Percentiles rank a stretch among this genome's conserved stretches.
Conservation (phyloP, 148 eudicot species). For the Camellia granthamiana region DNA sequence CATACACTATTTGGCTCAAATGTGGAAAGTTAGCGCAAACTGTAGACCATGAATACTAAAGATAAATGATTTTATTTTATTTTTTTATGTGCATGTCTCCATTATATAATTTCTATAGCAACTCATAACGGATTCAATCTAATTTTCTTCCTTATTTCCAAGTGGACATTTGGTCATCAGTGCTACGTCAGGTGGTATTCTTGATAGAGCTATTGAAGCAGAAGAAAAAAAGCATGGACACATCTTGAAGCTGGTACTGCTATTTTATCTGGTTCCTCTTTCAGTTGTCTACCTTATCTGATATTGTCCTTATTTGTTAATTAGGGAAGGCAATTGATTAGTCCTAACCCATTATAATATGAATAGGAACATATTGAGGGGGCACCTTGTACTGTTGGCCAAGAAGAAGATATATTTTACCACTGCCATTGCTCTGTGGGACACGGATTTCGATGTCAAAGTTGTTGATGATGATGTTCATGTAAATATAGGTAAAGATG, state of each 20-base stretch:
- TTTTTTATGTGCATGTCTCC: background rate
- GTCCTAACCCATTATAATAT: constrained; percentile 11
- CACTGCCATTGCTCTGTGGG: constrained; percentile 77
- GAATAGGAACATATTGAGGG: constrained; percentile 75
- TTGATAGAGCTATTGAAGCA: constrained; percentile 83
- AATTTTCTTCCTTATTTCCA: constrained; percentile 6
- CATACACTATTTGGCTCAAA: background rate
- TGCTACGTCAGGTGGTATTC: constrained; percentile 82
- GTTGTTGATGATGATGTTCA: constrained; percentile 78
- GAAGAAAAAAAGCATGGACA: constrained; percentile 85
- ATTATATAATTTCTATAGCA: background rate
- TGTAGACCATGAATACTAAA: background rate
- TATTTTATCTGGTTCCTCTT: constrained; percentile 7
- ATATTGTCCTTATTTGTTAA: constrained; percentile 3
- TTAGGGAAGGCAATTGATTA: constrained; percentile 9
- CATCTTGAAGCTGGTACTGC: constrained; percentile 67
- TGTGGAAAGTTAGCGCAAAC: background rate
- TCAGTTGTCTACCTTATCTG: background rate
- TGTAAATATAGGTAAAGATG: constrained; percentile 73
- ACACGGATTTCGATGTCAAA: constrained; percentile 80
- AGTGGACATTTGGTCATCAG: constrained; percentile 34
- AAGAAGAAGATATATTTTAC: constrained; percentile 77
- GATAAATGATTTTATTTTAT: background rate
- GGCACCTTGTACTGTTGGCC: constrained; percentile 79
- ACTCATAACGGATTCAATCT: background rate